Evolutionary conservation across 345 rosid genomes (phyloP).

Genomic region (Ceriops zippeliana): DNA sequence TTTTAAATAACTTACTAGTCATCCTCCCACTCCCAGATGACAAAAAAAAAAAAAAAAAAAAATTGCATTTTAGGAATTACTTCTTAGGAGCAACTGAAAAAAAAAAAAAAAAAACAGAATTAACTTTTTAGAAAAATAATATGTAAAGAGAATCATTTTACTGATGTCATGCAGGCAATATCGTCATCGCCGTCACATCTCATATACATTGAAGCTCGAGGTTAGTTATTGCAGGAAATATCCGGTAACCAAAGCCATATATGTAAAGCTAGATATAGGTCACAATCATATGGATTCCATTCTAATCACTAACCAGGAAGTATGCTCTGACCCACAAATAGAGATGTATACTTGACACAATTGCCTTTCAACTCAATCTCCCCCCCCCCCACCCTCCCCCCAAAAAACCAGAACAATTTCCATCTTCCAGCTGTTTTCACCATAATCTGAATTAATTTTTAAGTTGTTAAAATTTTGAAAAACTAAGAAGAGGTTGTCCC

Average conservation of each 20-base stretch:
- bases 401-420: background rate
- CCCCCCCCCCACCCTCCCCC: constrained; percentile 10
- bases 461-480: no score
- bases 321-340: constrained; percentile 29
- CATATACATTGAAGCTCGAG: constrained; percentile 13
- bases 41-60: no score
- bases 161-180: background rate
- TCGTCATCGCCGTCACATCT: constrained; percentile 15
- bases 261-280: background rate
- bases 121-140: background rate
- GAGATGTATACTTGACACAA: constrained; percentile 37
- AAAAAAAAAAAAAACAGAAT: background rate
- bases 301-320: constrained; percentile 14
- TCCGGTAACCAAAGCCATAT: background rate
- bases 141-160: background rate
- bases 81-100: no score
- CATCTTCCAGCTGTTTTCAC: no score
- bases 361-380: constrained; percentile 12
- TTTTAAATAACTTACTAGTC: no score
- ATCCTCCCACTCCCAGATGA: no score
- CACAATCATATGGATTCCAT: constrained; percentile 9
- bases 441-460: no score
- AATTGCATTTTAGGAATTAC: no score
- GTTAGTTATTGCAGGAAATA: constrained; percentile 20
- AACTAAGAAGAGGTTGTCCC: no score